Percentiles rank a stretch among this genome's conserved stretches.
phyloP scores from a whole-genome alignment of 1,139 yeast genomes.

The Meyerozyma sp. region DNA sequence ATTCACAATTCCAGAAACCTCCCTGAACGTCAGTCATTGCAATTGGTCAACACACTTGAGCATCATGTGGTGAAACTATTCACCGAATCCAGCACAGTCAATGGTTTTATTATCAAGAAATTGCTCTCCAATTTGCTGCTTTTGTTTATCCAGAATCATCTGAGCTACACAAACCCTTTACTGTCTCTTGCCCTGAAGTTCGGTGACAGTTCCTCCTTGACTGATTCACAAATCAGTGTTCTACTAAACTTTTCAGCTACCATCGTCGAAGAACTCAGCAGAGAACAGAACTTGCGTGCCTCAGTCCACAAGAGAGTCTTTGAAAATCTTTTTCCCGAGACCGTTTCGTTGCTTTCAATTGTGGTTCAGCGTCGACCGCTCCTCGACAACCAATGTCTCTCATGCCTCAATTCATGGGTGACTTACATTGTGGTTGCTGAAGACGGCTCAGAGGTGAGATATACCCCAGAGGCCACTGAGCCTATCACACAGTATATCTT shows the following conservation, averaged over 20 bases:
- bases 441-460: slow-evolving; percentile 28
- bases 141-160: slow-evolving; percentile 35
- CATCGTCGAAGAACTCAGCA: slow-evolving; percentile 51
- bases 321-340: not conserved
- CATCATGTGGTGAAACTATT: not conserved
- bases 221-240: slow-evolving; percentile 6
- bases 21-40: not conserved
- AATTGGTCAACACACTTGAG: not conserved
- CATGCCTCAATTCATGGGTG: slow-evolving; percentile 31
- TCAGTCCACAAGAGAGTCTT: not conserved
- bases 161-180: slow-evolving; percentile 8
- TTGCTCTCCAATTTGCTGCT: slow-evolving; percentile 50
- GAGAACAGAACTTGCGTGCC: slow-evolving; percentile 4
- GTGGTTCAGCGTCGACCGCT: slow-evolving; percentile 3
- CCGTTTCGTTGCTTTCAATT: slow-evolving; percentile 7
- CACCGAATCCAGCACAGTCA: slow-evolving; percentile 3
- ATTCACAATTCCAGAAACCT: slow-evolving; percentile 30
- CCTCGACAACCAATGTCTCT: slow-evolving; percentile 10
- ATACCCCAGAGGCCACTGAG: slow-evolving; percentile 17
- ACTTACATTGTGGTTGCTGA: slow-evolving; percentile 30
- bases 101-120: slow-evolving; percentile 26
- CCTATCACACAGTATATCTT: slow-evolving; percentile 15
- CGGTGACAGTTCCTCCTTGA: not conserved
- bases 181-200: not conserved
- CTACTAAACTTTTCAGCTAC: slow-evolving; percentile 28